Evolutionary conservation across 352 stramenopile genomes (phyloP).

Genomic region (Pythium oligandrum): DNA sequence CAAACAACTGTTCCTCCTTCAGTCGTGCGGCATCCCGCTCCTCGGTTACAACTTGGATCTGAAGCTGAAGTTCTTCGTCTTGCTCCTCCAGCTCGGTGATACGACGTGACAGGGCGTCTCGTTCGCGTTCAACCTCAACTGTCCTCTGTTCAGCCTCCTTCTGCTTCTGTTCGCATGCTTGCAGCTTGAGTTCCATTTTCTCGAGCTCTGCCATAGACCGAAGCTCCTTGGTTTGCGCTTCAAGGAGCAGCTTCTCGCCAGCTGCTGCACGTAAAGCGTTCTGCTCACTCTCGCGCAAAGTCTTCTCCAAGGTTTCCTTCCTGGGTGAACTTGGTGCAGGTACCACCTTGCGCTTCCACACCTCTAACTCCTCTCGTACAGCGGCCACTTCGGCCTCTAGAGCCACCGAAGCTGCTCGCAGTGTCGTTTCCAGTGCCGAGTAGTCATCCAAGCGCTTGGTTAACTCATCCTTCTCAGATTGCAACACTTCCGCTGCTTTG

Average conservation of each 20-base stretch:
- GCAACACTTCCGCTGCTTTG: constrained; percentile 21
- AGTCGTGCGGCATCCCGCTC: constrained; percentile 73
- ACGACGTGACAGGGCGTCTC: constrained; percentile 28
- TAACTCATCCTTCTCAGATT: constrained; percentile 38
- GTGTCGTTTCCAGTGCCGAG: constrained; percentile 21
- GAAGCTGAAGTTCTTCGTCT: constrained; percentile 75
- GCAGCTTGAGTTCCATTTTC: constrained; percentile 60
- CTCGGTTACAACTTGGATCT: constrained; percentile 81
- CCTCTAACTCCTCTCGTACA: constrained; percentile 34
- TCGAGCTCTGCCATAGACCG: constrained; percentile 63
- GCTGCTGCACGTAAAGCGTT: constrained; percentile 1
- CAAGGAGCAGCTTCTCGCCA: constrained; percentile 50
- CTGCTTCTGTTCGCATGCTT: constrained; percentile 37
- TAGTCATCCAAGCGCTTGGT: constrained; percentile 36
- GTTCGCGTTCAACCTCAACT: constrained; percentile 30
- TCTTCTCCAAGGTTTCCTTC: constrained; percentile 7
- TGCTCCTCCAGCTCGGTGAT: constrained; percentile 59
- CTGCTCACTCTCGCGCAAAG: no score
- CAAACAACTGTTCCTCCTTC: constrained; percentile 82
- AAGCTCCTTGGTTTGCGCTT: constrained; percentile 72
- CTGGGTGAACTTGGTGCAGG: constrained; percentile 1
- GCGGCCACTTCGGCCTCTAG: constrained; percentile 31
- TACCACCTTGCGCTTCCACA: constrained; percentile 32
- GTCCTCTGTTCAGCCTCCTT: constrained; percentile 27
- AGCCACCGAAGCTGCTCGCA: constrained; percentile 24